phyloP scores from a whole-genome alignment of 163 green algal species.

The Prototheca cutis region DNA sequence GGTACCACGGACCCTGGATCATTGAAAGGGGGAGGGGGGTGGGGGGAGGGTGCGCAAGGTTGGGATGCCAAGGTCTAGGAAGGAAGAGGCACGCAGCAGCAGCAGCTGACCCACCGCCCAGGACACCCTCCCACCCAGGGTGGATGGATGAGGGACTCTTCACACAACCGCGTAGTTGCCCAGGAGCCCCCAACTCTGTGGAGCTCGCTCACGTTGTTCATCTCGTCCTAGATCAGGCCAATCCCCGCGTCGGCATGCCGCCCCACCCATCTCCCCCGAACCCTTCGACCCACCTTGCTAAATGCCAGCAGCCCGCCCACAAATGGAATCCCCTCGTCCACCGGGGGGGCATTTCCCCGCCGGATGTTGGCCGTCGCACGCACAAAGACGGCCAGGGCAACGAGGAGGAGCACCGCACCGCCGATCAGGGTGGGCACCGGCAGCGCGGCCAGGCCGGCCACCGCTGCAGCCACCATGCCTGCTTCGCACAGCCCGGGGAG shows the following conservation, averaged over 20 bases:
- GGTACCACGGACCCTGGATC: slow-evolving; percentile 59
- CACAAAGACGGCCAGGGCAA: slow-evolving; percentile 1
- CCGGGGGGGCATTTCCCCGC: slow-evolving; percentile 50
- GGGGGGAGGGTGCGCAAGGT: not conserved
- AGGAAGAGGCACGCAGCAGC: too few species aligned
- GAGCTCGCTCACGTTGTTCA: too few species aligned
- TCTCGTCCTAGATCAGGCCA: too few species aligned
- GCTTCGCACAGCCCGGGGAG: too few species aligned
- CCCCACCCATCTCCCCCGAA: too few species aligned
- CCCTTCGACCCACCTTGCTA: slow-evolving; percentile 42
- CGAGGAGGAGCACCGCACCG: not conserved
- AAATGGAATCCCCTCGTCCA: slow-evolving; percentile 83
- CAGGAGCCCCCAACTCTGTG: too few species aligned
- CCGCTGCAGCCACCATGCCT: not conserved
- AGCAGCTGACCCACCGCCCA: too few species aligned
- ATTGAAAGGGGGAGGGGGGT: slow-evolving; percentile 3
- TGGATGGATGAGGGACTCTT: too few species aligned
- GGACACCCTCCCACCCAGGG: too few species aligned
- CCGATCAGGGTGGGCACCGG: not conserved
- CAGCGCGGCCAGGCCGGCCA: not conserved
- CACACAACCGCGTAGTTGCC: too few species aligned
- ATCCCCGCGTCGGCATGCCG: too few species aligned
- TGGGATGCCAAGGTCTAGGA: too few species aligned
- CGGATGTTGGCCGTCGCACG: slow-evolving; percentile 30
- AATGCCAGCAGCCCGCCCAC: slow-evolving; percentile 92